A percentile compares a stretch with the other conserved stretches of the same genome.
Evolutionary conservation across 2,329 filamentous ascomycete genomes (phyloP).

Genomic region (Arthrobotrys musiformis): DNA sequence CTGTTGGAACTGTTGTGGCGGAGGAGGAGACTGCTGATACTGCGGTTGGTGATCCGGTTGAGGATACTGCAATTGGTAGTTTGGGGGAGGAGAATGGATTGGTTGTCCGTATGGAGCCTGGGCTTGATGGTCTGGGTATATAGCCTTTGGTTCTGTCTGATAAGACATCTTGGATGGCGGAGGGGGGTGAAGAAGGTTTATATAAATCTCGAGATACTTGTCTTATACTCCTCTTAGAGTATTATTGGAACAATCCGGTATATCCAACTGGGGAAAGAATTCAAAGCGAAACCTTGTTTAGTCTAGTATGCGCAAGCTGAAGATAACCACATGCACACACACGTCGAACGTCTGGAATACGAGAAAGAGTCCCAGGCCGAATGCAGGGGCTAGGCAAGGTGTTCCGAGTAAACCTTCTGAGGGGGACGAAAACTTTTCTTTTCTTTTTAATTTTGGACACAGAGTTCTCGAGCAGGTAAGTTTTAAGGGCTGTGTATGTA

Average conservation of each 20-base stretch:
- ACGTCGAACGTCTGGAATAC: slow-evolving; percentile 5
- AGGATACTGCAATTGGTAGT: slow-evolving; percentile 21
- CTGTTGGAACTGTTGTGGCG: slow-evolving; percentile 24
- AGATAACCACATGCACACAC: background rate
- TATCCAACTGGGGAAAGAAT: background rate
- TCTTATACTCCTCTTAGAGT: background rate
- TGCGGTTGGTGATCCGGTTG: slow-evolving; percentile 25
- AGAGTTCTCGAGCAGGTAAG: no score
- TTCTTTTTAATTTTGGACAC: background rate
- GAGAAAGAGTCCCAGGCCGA: slow-evolving; percentile 17
- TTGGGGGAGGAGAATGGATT: slow-evolving; percentile 17
- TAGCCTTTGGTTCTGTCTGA: slow-evolving; percentile 9
- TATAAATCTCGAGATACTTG: slow-evolving; percentile 15
- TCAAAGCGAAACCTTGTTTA: background rate
- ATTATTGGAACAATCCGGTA: background rate
- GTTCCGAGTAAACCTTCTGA: slow-evolving; percentile 16
- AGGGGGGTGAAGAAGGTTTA: slow-evolving; percentile 28
- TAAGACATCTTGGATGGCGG: slow-evolving; percentile 29
- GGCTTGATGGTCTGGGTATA: slow-evolving; percentile 14
- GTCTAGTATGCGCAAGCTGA: background rate
- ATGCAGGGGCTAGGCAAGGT: slow-evolving; percentile 1
- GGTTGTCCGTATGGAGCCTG: slow-evolving; percentile 27
- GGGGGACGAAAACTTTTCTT: slow-evolving; percentile 21
- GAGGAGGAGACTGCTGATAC: background rate
- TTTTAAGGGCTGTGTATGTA: background rate